Conservation (phyloP, 345 rosid species). For the Toxicodendron radicans region DNA sequence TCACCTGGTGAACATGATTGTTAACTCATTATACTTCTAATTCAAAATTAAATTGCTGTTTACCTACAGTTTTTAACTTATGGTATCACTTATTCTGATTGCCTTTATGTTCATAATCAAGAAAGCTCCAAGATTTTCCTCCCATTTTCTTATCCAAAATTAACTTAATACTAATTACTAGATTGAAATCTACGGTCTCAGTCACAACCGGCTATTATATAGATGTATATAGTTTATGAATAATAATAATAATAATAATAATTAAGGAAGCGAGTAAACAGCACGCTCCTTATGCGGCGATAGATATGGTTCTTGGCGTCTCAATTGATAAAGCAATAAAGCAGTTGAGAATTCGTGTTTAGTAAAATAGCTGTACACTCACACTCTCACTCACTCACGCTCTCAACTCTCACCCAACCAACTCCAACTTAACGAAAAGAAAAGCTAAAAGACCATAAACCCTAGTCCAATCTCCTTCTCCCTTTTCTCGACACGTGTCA, state of each 20-base stretch:
- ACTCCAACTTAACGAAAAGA: neutral
- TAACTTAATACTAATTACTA: too few species aligned
- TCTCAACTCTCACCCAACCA: neutral
- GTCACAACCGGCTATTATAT: too few species aligned
- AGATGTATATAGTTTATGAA: too few species aligned
- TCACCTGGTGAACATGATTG: neutral
- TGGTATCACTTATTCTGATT: too few species aligned
- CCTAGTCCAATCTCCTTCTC: slow-evolving; percentile 25
- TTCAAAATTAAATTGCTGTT: too few species aligned
- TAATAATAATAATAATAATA: too few species aligned
- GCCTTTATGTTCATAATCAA: too few species aligned
- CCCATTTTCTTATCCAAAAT: neutral
- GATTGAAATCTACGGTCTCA: too few species aligned
- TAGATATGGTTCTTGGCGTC: neutral
- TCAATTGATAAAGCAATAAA: neutral
- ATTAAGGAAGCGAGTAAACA: neutral
- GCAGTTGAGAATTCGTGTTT: neutral
- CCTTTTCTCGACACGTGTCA: slow-evolving; percentile 30
- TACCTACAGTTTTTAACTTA: neutral
- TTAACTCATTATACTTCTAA: neutral
- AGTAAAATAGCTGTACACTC: too few species aligned
- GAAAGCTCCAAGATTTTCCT: too few species aligned
- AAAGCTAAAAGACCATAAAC: slow-evolving; percentile 22
- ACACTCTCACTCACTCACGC: neutral
- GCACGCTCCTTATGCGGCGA: neutral